phyloP scores from a whole-genome alignment of 2,329 filamentous ascomycete genomes.

The Trichoderma sp. region DNA sequence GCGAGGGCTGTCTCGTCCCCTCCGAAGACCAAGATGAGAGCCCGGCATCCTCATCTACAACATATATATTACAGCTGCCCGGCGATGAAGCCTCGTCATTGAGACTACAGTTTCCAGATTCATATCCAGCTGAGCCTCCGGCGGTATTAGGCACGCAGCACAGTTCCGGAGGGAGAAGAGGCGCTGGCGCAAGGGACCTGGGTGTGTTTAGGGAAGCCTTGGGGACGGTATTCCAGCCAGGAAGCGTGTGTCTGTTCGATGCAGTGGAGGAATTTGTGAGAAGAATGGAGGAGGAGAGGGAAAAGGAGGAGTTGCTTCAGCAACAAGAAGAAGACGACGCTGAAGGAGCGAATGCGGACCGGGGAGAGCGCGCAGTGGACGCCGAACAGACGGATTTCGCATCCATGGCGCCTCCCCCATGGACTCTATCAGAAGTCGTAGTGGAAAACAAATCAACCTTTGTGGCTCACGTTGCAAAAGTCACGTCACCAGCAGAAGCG shows the following conservation, averaged over 20 bases:
- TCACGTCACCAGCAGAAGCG: slow-evolving; percentile 71
- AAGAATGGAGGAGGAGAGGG: slow-evolving; percentile 37
- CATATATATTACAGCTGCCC: slow-evolving; percentile 67
- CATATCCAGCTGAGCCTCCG: slow-evolving; percentile 76
- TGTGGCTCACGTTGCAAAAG: slow-evolving; percentile 71
- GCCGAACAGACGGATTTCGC: slow-evolving; percentile 28
- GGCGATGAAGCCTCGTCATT: slow-evolving; percentile 60
- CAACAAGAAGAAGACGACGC: slow-evolving; percentile 27
- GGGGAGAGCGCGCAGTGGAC: slow-evolving; percentile 23
- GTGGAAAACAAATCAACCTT: slow-evolving; percentile 88
- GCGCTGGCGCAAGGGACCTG: slow-evolving; percentile 72
- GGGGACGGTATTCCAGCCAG: slow-evolving; percentile 66
- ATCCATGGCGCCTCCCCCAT: slow-evolving; percentile 50
- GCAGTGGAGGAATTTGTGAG: slow-evolving; percentile 74
- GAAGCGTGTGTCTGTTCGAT: slow-evolving; percentile 85
- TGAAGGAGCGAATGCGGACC: slow-evolving; percentile 20
- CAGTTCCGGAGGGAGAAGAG: slow-evolving; percentile 70
- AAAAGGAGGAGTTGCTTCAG: slow-evolving; percentile 28
- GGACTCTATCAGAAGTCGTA: slow-evolving; percentile 73
- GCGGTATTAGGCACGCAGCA: slow-evolving; percentile 77
- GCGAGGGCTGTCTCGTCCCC: slow-evolving; percentile 60
- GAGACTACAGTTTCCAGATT: slow-evolving; percentile 66
- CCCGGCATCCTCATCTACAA: slow-evolving; percentile 15
- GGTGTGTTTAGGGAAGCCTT: slow-evolving; percentile 68
- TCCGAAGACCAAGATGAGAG: slow-evolving; percentile 34